Evolutionary conservation across 441 rosid genomes (phyloP), one percentile per base, ranked within the genome.

Genomic region (Corymbia citriodora): DNA sequence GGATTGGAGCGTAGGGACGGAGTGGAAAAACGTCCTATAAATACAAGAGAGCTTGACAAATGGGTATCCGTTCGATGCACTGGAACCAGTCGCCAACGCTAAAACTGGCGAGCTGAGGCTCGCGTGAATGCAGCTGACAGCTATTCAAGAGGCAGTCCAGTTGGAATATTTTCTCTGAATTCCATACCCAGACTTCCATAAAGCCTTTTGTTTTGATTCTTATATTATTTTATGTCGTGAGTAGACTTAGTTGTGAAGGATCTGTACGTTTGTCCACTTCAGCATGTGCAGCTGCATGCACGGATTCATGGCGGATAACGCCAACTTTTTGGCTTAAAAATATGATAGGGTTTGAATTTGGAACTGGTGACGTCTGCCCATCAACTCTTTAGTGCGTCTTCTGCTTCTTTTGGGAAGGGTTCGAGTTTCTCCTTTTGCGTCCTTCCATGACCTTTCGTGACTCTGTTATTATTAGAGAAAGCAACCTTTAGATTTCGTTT

Each of bases 191-290:
- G 40, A 72, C 50, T 36, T 1, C 1, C 52, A 12, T 5, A 72
- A 36, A 36, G 79, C 7, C 19, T 40, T 40, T 40, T 0, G 79
- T 3, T 31, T 70, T 9, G 81, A 19, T 70, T 33, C 48, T 33
- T 0, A 17, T 10, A 18, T 40, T 40, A 21, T 74, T 40, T 74
- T 36, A 1, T 74, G 50, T 40, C 29, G 29, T 6, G 1, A 0
- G 49, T 21, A 21, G 83, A 21, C 83, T 12, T 74, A 19, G 83
- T 6, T 6, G 50, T 7, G 1, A 74, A 74, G 83, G 50, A 40
- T 74, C 8, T 12, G 9, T 21, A 12, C 23, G 45, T 72, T 74
- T 40, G 50, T 74, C 29, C 50, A 29, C 16, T 74, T 74, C 83
- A 36, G 50, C 49, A 72, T 70, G 81, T 70, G 74, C 74, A n/a